Evolutionary conservation across 2,329 filamentous ascomycete genomes (phyloP), one percentile per base, ranked within the genome.

Genomic region (Diaporthe nobilis): DNA sequence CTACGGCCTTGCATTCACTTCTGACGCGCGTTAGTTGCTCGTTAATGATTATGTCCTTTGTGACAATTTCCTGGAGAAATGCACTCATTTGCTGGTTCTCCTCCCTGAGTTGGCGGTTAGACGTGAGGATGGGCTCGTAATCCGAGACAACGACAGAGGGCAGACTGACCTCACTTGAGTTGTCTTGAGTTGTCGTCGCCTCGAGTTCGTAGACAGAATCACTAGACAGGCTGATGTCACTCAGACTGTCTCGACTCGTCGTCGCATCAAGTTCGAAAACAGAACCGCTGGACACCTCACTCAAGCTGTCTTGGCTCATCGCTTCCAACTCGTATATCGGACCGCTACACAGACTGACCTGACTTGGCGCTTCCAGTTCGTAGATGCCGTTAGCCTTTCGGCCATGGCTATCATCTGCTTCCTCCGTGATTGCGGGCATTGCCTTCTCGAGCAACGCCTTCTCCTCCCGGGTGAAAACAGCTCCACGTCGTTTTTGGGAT

Each of bases 11-110:
- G 42, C 39, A 17, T 13, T 70, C 39, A 9, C 37, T 42, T 20
- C 60, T 63, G 17, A 25, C n/a, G 13, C 58, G 68, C 42, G 70
- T 37, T 13, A 75, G 73, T 42, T 75, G 44, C 2, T 72, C 61
- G 15, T 58, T 44, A 17, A 17, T 44, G 8, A 75, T 42, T 15
- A 75, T 39, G 1, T 42, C 47, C 39, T 58, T 51, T 28, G 73
- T 73, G 3, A 73, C 34, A 3, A 65, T 53, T 9, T 73, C 72
- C 17, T 72, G 72, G 3, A 75, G 55, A 12, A 25, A 44, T 22
- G 31, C 44, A 28, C 53, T 57, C 70, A 75, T 49, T 17, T 57
- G 47, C 15, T 7, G 31, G 13, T 58, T 63, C 44, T 77, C 68
- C 5, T 44, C n/a, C 8, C 25, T 44, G 2, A 73, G 37, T 10